These are phyloP conservation scores for Takashimella tepidaria DNA, from an alignment of 1,284 basidiomycete genomes.

Conservation along the genomic window DNA sequence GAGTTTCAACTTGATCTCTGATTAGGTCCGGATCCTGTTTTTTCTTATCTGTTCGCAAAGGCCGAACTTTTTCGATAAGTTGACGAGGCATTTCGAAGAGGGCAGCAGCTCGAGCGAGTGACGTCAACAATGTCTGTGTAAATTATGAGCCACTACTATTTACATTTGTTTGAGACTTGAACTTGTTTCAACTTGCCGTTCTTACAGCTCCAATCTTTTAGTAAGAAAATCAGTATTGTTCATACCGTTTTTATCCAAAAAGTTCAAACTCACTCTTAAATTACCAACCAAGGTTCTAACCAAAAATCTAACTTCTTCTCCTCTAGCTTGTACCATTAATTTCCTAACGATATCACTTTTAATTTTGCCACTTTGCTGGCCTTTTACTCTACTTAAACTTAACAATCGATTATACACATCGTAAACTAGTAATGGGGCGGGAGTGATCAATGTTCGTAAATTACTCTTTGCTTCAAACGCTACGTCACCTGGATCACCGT, in stretches of 20 bases:
- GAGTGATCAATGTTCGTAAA: constrained; percentile 67
- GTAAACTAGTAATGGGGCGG: constrained; percentile 61
- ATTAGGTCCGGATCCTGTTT: constrained; percentile 48
- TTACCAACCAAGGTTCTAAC: constrained; percentile 76
- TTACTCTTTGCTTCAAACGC: constrained; percentile 77
- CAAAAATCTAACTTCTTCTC: constrained; percentile 81
- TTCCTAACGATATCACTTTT: constrained; percentile 77
- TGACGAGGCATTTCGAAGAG: constrained; percentile 50
- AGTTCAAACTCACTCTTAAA: constrained; percentile 66
- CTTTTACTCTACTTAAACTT: constrained; percentile 62
- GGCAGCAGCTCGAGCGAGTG: constrained; percentile 73
- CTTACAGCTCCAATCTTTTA: constrained; percentile 57
- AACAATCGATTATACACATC: constrained; percentile 63
- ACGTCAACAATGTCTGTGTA: constrained; percentile 65
- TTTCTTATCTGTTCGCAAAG: constrained; percentile 35
- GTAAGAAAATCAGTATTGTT: not conserved
- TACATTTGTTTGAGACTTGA: too few species aligned
- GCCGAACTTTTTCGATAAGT: constrained; percentile 48
- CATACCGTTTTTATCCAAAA: too few species aligned
- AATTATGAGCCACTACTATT: too few species aligned
- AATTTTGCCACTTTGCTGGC: constrained; percentile 65
- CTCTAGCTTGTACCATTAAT: constrained; percentile 73
- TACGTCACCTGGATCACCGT: constrained; percentile 72
- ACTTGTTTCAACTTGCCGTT: not conserved
- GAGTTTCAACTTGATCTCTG: constrained; percentile 52